phyloP scores from a whole-genome alignment of 2,329 filamentous ascomycete species.

The Phialemonium atrogriseum region DNA sequence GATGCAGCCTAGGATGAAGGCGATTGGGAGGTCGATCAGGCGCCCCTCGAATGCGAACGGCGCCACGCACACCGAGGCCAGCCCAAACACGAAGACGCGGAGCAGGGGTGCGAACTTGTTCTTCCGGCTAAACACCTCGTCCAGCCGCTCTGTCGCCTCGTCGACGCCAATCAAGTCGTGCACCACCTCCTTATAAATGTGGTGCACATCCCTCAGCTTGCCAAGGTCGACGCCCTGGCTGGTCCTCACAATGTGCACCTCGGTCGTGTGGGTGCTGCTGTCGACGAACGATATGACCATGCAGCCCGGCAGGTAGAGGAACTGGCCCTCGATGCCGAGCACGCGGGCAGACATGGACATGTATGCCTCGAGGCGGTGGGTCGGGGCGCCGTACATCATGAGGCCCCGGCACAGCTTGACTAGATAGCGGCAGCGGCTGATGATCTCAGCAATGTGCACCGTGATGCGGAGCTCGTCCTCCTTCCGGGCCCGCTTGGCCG shows the following conservation, averaged over 20 bases:
- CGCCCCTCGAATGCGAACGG: slow-evolving; percentile 74
- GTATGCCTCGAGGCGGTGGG: slow-evolving; percentile 85
- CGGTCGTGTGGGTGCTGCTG: slow-evolving; percentile 62
- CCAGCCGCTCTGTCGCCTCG: slow-evolving; percentile 55
- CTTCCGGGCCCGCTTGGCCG: slow-evolving; percentile 13
- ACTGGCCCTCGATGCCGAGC: slow-evolving; percentile 81
- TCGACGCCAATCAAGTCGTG: slow-evolving; percentile 68
- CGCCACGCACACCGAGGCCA: slow-evolving; percentile 68
- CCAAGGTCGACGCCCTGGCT: slow-evolving; percentile 65
- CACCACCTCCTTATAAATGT: slow-evolving; percentile 76
- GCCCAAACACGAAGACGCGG: slow-evolving; percentile 60
- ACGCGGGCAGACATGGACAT: slow-evolving; percentile 86
- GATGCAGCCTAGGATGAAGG: slow-evolving; percentile 66
- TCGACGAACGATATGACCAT: slow-evolving; percentile 95
- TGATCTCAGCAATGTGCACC: slow-evolving; percentile 57
- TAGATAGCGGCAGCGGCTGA: slow-evolving; percentile 75
- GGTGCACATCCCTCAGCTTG: slow-evolving; percentile 64
- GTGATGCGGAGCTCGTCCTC: slow-evolving; percentile 35
- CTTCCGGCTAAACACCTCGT: slow-evolving; percentile 40
- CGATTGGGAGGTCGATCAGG: slow-evolving; percentile 68
- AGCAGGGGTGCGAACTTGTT: slow-evolving; percentile 42
- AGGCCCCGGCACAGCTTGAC: slow-evolving; percentile 76
- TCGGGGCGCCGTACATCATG: slow-evolving; percentile 87
- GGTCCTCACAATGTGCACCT: slow-evolving; percentile 66
- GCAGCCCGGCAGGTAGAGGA: slow-evolving; percentile 81